These are phyloP conservation scores for Sclerotiophoma versabilis DNA, from an alignment of 2,329 filamentous ascomycete species.

Conservation along the genomic window DNA sequence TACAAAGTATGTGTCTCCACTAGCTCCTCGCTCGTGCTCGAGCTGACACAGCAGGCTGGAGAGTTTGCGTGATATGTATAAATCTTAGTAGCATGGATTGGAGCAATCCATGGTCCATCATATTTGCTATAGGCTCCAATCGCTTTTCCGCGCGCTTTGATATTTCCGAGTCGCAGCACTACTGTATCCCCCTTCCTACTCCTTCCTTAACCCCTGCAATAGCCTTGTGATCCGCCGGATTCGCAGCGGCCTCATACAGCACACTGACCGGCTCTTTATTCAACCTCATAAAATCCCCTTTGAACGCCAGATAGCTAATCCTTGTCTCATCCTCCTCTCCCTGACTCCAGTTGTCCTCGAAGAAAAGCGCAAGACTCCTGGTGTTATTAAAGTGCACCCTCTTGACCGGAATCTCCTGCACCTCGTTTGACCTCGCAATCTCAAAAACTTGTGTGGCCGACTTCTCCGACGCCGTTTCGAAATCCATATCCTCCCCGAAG, in stretches of 20 bases:
- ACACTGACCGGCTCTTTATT: slow-evolving; percentile 85
- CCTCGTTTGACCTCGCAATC: slow-evolving; percentile 77
- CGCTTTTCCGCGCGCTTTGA: too few relatives aligned
- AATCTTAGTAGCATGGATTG: not conserved
- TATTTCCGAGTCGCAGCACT: too few relatives aligned
- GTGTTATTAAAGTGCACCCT: slow-evolving; percentile 88
- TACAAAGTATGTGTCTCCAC: slow-evolving; percentile 15
- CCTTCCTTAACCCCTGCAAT: slow-evolving; percentile 50
- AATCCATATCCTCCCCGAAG: slow-evolving; percentile 78
- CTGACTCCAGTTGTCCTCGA: slow-evolving; percentile 83
- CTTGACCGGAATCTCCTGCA: slow-evolving; percentile 88
- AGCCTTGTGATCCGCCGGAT: slow-evolving; percentile 81
- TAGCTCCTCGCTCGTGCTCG: not conserved
- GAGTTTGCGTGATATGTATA: not conserved
- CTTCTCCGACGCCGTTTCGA: slow-evolving; percentile 73
- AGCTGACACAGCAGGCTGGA: slow-evolving; percentile 9
- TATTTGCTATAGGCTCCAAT: too few relatives aligned
- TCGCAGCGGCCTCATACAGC: slow-evolving; percentile 91
- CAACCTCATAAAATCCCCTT: slow-evolving; percentile 89
- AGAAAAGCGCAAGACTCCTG: slow-evolving; percentile 83
- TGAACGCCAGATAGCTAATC: slow-evolving; percentile 87
- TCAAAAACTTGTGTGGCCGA: slow-evolving; percentile 77
- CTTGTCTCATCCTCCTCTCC: slow-evolving; percentile 82
- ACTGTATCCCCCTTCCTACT: slow-evolving; percentile 47
- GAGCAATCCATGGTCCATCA: not conserved